These are phyloP conservation scores for Syncephalastrum monosporum DNA, from an alignment of 371 early-diverging fungal species.

Conservation along the genomic window DNA sequence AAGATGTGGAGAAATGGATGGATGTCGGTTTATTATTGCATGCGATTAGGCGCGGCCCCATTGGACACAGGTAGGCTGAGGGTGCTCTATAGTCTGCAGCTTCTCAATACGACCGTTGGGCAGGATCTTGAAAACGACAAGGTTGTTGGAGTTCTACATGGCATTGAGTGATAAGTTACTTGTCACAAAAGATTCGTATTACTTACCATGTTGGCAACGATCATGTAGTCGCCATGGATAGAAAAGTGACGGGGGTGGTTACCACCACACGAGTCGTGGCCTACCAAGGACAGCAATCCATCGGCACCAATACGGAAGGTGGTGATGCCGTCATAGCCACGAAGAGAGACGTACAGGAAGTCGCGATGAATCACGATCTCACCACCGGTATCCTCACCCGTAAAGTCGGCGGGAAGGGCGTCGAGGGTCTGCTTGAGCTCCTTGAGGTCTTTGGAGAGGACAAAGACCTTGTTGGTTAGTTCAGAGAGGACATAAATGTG, in stretches of 20 bases:
- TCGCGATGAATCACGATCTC: conserved; percentile 43
- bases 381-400: conserved; percentile 25
- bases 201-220: conserved; percentile 42
- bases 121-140: conserved; percentile 38
- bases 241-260: conserved; percentile 44
- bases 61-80: conserved; percentile 41
- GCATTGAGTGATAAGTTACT: too few relatives aligned
- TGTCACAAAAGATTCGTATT: too few relatives aligned
- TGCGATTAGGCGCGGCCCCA: conserved; percentile 2
- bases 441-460: conserved; percentile 35
- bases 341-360: conserved; percentile 40
- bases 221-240: conserved; percentile 37
- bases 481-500: conserved; percentile 39
- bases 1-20: too few relatives aligned
- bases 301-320: conserved; percentile 30
- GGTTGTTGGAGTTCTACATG: conserved; percentile 34
- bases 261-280: conserved; percentile 29
- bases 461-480: conserved; percentile 32
- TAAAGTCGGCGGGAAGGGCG: conserved; percentile 32
- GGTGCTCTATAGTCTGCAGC: conserved; percentile 26
- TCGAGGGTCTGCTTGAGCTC: conserved; percentile 26
- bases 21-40: too few relatives aligned
- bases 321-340: conserved; percentile 37
- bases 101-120: conserved; percentile 28
- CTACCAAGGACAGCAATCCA: conserved; percentile 36